Evolutionary conservation across 495 filamentous ascomycete genomes (phyloP).

Genomic region (Penicillium mononematosum): DNA sequence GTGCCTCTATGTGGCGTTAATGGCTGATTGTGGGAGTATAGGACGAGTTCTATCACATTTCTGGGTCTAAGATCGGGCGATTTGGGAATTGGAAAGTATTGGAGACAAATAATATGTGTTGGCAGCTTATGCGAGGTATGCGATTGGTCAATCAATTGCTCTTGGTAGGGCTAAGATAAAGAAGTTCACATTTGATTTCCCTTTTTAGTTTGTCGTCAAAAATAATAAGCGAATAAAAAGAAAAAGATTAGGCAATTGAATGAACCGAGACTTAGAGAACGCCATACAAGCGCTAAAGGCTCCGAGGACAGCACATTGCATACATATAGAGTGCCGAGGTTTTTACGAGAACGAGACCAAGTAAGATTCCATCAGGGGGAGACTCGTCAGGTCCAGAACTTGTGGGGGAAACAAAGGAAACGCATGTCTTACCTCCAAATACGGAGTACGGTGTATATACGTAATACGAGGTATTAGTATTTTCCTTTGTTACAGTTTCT

Average conservation of each 20-base stretch:
- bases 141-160: constrained; percentile 15
- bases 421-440: not conserved
- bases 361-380: not conserved
- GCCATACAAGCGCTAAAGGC: constrained; percentile 11
- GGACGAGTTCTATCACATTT: constrained; percentile 2
- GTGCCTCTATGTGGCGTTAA: constrained; percentile 14
- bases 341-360: too few species aligned
- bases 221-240: constrained; percentile 1
- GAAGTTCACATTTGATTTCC: not conserved
- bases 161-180: constrained; percentile 10
- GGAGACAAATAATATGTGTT: not conserved
- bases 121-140: not conserved
- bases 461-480: not conserved
- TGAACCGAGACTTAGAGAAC: constrained; percentile 13
- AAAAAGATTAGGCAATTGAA: constrained; percentile 2
- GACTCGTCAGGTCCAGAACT: constrained; percentile 14
- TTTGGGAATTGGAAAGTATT: constrained; percentile 1
- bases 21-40: not conserved
- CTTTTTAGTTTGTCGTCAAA: not conserved
- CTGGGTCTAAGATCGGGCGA: constrained; percentile 4
- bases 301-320: constrained; percentile 9
- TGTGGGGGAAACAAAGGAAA: not conserved
- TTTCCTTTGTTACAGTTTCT: not conserved
- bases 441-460: not conserved
- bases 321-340: not conserved